A percentile compares a stretch with the other conserved stretches of the same genome.
Evolutionary conservation across 2,329 filamentous ascomycete genomes (phyloP).

Genomic region (Furcasterigmium sp.): DNA sequence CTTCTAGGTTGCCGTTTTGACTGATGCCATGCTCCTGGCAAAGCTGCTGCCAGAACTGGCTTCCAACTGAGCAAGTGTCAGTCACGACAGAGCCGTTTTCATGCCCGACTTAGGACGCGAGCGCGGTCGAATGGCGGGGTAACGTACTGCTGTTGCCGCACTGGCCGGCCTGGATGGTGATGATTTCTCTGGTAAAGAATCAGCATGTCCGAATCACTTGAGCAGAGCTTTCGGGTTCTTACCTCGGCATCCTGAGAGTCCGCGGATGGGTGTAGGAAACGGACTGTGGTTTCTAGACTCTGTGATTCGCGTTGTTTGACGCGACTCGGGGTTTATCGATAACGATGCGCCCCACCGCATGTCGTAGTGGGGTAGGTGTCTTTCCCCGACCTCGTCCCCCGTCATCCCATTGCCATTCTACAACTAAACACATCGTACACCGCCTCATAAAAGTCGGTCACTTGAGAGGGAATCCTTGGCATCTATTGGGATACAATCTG

Average conservation of each 20-base stretch:
- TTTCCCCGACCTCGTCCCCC: too few relatives aligned
- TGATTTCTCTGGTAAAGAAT: slow-evolving; percentile 72
- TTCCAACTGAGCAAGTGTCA: slow-evolving; percentile 65
- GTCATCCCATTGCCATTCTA: too few relatives aligned
- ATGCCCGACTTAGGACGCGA: slow-evolving; percentile 5
- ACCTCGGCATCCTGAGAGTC: slow-evolving; percentile 12
- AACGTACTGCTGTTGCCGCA: slow-evolving; percentile 97
- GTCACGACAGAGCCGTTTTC: slow-evolving; percentile 11
- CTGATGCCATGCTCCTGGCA: slow-evolving; percentile 98
- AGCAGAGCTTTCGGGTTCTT: background rate
- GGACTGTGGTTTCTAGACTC: slow-evolving; percentile 4
- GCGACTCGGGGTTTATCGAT: slow-evolving; percentile 12
- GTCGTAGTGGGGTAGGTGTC: too few relatives aligned
- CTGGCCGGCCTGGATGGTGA: slow-evolving; percentile 97
- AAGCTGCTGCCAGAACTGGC: slow-evolving; percentile 98
- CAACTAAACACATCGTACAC: too few relatives aligned
- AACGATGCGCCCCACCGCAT: slow-evolving; percentile 1
- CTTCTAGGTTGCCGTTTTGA: slow-evolving; percentile 92
- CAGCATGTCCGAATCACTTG: background rate
- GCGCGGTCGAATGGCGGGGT: slow-evolving; percentile 7
- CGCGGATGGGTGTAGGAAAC: slow-evolving; percentile 2
- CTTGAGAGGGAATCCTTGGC: too few relatives aligned
- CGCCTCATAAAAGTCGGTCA: too few relatives aligned
- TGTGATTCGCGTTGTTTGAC: slow-evolving; percentile 9
- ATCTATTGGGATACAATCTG: too few relatives aligned